Percentiles rank a stretch among this genome's conserved stretches.
Evolutionary conservation across 2,329 filamentous ascomycete species (phyloP).

Genomic region (Colletotrichum spinosum): DNA sequence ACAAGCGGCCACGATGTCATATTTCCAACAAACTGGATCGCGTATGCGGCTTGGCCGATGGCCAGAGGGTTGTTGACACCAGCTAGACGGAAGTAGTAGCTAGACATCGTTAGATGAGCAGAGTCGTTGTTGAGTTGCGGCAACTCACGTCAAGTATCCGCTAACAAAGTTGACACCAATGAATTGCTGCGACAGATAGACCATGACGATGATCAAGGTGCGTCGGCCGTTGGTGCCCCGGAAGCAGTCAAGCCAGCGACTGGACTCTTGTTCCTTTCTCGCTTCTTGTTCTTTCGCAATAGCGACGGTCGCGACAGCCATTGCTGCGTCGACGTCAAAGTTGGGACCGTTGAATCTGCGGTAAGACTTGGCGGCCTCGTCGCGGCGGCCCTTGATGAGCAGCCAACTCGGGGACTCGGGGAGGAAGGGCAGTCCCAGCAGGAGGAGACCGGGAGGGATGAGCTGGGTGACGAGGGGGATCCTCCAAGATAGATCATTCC

Average conservation of each 20-base stretch:
- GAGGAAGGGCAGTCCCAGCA: constrained; percentile 40
- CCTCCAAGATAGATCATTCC: constrained; percentile 43
- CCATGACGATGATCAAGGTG: constrained; percentile 47
- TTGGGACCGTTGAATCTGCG: constrained; percentile 42
- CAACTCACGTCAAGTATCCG: constrained; percentile 42
- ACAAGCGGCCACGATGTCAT: constrained; percentile 46
- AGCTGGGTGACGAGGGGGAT: constrained; percentile 47
- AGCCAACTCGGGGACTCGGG: constrained; percentile 41
- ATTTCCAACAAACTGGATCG: constrained; percentile 46
- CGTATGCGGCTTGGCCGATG: constrained; percentile 44
- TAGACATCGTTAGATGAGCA: constrained; percentile 54
- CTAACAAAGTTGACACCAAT: constrained; percentile 46
- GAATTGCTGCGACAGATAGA: constrained; percentile 46
- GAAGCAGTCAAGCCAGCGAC: constrained; percentile 45
- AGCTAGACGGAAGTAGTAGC: constrained; percentile 44
- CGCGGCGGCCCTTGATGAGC: constrained; percentile 36
- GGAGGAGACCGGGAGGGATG: constrained; percentile 42
- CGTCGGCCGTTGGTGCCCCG: constrained; percentile 43
- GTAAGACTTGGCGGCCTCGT: constrained; percentile 39
- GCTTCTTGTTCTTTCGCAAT: constrained; percentile 42
- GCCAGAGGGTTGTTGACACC: constrained; percentile 44
- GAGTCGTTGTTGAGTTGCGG: constrained; percentile 61
- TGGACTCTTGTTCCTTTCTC: constrained; percentile 40
- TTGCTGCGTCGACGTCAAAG: constrained; percentile 42
- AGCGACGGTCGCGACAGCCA: constrained; percentile 40